Percentiles rank a stretch among this genome's conserved stretches.
phyloP scores from a whole-genome alignment of 2,329 filamentous ascomycete species.

The Ophiostoma ulmi region DNA sequence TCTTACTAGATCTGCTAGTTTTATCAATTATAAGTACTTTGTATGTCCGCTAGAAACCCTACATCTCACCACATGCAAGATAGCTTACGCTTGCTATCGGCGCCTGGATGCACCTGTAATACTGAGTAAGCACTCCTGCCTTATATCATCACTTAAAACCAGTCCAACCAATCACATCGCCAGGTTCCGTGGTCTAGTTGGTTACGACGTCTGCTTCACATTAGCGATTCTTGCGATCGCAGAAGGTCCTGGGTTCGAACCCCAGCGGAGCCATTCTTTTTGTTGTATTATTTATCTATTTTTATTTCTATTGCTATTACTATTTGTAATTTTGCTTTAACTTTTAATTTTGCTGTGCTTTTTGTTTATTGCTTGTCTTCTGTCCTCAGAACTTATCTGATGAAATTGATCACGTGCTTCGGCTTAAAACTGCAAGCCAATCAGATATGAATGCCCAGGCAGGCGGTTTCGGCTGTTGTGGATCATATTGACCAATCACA shows the following conservation, averaged over 20 bases:
- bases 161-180: not conserved
- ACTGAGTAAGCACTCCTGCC: not conserved
- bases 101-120: not conserved
- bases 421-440: conserved; percentile 18
- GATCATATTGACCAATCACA: conserved; percentile 21
- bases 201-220: conserved; percentile 21
- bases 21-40: too few species aligned
- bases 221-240: conserved; percentile 7
- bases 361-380: not conserved
- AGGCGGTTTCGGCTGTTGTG: not conserved
- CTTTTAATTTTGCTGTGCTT: not conserved
- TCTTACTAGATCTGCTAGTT: not conserved
- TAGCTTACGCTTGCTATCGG: not conserved
- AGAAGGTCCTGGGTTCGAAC: conserved; percentile 20
- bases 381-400: not conserved
- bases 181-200: conserved; percentile 19
- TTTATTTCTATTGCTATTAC: too few species aligned
- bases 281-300: not conserved
- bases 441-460: conserved; percentile 17
- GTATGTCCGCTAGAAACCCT: too few species aligned
- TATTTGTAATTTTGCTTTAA: not conserved
- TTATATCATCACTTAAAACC: not conserved
- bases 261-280: conserved; percentile 18
- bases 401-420: conserved; percentile 3
- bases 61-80: not conserved